A percentile compares a stretch with the other conserved stretches of the same genome.
These are phyloP conservation scores for Camellia granthamiana DNA, from an alignment of 148 eudicot species.

Conservation along the genomic window DNA sequence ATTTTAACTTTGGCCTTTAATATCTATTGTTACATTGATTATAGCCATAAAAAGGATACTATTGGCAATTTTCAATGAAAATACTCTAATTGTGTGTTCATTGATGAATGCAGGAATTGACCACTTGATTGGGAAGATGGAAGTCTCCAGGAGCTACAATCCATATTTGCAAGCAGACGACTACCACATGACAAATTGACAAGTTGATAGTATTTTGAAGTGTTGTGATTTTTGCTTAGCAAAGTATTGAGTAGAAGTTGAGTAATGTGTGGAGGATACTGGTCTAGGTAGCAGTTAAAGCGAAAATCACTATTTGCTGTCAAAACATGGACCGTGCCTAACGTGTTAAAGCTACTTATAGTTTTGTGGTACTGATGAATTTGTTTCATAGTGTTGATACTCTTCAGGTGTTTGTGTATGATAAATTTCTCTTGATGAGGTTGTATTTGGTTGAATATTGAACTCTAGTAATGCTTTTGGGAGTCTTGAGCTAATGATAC, in stretches of 20 bases:
- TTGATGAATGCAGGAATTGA: conserved; percentile 53
- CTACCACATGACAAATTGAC: conserved; percentile 60
- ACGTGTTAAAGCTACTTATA: conserved; percentile 7
- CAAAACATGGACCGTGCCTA: not conserved
- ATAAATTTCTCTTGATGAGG: conserved; percentile 2
- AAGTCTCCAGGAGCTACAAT: conserved; percentile 50
- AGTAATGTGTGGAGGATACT: conserved; percentile 33
- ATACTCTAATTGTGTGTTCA: not conserved
- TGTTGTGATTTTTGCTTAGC: conserved; percentile 7
- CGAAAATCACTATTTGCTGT: conserved; percentile 3
- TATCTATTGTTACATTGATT: not conserved
- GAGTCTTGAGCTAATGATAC: not conserved
- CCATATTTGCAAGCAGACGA: conserved; percentile 52
- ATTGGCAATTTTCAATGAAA: not conserved
- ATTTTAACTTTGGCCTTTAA: not conserved
- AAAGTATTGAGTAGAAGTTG: conserved; percentile 25
- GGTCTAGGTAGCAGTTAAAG: conserved; percentile 34
- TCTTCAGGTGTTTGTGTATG: not conserved
- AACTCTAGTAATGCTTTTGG: not conserved
- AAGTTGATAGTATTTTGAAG: conserved; percentile 29
- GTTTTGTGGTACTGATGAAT: not conserved
- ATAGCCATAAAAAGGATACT: not conserved
- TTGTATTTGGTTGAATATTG: conserved; percentile 11
- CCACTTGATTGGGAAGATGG: conserved; percentile 64
- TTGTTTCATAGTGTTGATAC: conserved; percentile 4